Base-by-base conservation (phyloP, 1,284 basidiomycete species). In the Heterobasidion parviporum region DNA sequence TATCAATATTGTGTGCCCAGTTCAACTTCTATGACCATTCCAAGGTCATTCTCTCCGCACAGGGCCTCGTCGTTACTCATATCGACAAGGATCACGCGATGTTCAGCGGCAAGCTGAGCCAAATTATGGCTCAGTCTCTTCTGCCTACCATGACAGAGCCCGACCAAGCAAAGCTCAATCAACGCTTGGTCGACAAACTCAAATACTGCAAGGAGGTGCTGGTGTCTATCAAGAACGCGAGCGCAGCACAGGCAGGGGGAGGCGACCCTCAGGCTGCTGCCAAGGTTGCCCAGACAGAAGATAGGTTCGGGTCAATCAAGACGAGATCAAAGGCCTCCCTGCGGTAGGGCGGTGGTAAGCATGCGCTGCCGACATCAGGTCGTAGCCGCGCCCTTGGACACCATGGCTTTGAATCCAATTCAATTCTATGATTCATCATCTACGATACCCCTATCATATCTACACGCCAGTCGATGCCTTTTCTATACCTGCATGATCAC, bases 21-120 rank as follows among this genome's bases (percentile, higher is more conserved):
- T 55, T 50, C 46, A 55, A 55, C 20, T 55, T 55, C 48, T 50
- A 55, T 35, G 54, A 55, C 48, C 54, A 55, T 74, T 90, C 91
- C 44, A 99, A 99, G 71, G 74, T 98, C 56, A 87, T 99, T 59
- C 76, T 98, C 54, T 93, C 92, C 7, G 81, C 83, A 2, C 77
- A 87, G 36, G 95, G 90, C 1, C 75, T 88, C 20, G 74, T 89
- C 14, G 77, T 98, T 50, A 90, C 92, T 3, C 85, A 94, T 68
- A 95, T 98, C 65, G 92, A 94, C 77, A 93, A 92, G 72, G 81
- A 89, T 65, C 92, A 93, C 72, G 77, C 79, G 50, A 74, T 95
- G 65, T 83, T 84, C 44, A 85, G 86, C 32, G 92, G 85, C 78
- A 80, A 83, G 10, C 75, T 98, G 51, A 78, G 78, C 50, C 83